These are phyloP conservation scores for Kodamaea sp. DNA, from an alignment of 1,139 yeast genomes.

Conservation along the genomic window DNA sequence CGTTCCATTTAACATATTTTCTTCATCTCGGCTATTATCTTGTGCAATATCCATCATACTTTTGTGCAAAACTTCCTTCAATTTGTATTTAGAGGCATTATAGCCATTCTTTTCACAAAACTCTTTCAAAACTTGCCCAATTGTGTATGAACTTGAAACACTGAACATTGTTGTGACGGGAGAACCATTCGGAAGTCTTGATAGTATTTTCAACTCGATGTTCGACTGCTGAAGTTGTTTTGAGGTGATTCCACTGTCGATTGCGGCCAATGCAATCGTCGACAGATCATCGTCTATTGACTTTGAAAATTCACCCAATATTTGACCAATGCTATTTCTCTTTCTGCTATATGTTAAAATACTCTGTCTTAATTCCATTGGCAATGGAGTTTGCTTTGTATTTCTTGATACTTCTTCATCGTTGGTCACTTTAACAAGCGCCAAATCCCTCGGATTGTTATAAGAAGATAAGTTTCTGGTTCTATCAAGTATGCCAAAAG, in stretches of 20 bases:
- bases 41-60: conserved; percentile 3
- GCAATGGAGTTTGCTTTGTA: conserved; percentile 48
- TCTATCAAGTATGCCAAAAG: conserved; percentile 67
- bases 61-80: conserved; percentile 12
- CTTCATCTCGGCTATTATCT: neutral
- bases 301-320: conserved; percentile 2
- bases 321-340: conserved; percentile 7
- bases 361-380: conserved; percentile 37
- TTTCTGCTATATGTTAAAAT: conserved; percentile 14
- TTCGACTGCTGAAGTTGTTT: neutral
- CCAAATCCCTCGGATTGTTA: conserved; percentile 63
- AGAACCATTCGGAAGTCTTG: neutral
- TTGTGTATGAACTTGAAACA: conserved; percentile 16
- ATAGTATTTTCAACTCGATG: conserved; percentile 1
- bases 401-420: conserved; percentile 33
- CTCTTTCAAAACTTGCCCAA: conserved; percentile 31
- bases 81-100: conserved; percentile 23
- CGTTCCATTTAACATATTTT: conserved; percentile 2
- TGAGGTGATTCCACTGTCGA: neutral
- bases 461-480: conserved; percentile 52
- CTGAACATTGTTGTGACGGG: conserved; percentile 2
- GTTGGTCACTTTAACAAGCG: conserved; percentile 47
- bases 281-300: no score
- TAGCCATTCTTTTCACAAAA: conserved; percentile 31
- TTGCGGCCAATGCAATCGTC: neutral